phyloP scores from a whole-genome alignment of 1,284 basidiomycete species.

The Leccinum subrobustum region DNA sequence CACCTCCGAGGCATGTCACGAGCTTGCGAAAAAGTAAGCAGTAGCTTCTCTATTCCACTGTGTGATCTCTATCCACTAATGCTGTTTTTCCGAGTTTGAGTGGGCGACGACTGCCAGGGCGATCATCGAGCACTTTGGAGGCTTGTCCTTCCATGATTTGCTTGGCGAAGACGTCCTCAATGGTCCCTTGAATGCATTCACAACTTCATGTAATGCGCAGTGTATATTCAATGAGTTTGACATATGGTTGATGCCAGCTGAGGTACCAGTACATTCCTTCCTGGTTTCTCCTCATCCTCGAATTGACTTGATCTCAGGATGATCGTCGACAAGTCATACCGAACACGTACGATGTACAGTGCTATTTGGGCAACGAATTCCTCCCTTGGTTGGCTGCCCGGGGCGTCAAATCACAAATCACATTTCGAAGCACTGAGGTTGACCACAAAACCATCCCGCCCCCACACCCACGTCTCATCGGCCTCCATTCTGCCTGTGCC shows the following conservation, averaged over 20 bases:
- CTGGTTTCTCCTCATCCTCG: not conserved
- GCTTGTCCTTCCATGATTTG: too few species aligned
- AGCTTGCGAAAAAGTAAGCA: not conserved
- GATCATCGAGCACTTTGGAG: too few species aligned
- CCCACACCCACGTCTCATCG: not conserved
- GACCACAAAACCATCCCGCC: not conserved
- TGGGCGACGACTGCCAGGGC: too few species aligned
- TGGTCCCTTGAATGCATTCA: too few species aligned
- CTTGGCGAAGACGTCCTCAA: too few species aligned
- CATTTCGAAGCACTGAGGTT: not conserved
- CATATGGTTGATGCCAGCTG: not conserved
- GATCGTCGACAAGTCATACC: not conserved
- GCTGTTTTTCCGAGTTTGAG: not conserved
- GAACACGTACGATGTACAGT: not conserved
- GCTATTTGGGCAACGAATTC: not conserved
- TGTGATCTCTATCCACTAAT: not conserved
- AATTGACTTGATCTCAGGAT: not conserved
- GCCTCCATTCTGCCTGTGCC: not conserved
- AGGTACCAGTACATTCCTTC: not conserved
- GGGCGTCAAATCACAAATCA: not conserved
- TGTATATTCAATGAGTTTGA: not conserved
- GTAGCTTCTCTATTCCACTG: not conserved
- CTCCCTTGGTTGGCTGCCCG: not conserved
- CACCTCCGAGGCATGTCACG: not conserved
- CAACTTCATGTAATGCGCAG: not conserved